Percentiles rank a stretch among this genome's conserved stretches.
Evolutionary conservation across 805 yeast genomes (phyloP).

Genomic region (Candida coquimbonensis): DNA sequence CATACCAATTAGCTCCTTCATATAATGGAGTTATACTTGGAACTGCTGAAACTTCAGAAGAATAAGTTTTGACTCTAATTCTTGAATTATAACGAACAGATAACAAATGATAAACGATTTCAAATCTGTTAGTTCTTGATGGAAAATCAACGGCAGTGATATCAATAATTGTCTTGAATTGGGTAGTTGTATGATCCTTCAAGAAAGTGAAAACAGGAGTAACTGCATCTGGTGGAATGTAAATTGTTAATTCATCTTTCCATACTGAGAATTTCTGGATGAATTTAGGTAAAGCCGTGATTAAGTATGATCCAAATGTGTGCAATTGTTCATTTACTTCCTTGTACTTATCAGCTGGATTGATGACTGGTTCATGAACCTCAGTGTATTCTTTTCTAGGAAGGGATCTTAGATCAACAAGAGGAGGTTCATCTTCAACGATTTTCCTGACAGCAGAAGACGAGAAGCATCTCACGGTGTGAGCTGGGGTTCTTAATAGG

Average conservation of each 20-base stretch:
- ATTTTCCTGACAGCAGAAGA: not conserved
- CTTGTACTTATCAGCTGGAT: constrained; percentile 71
- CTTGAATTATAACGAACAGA: constrained; percentile 81
- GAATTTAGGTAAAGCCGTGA: constrained; percentile 72
- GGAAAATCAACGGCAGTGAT: constrained; percentile 87
- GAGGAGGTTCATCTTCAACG: constrained; percentile 10
- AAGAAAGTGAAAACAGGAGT: constrained; percentile 65
- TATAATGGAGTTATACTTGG: constrained; percentile 69
- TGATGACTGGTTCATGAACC: constrained; percentile 34
- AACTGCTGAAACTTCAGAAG: constrained; percentile 74
- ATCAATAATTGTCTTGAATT: constrained; percentile 72
- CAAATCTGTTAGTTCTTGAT: constrained; percentile 75
- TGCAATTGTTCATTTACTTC: constrained; percentile 67
- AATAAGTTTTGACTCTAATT: constrained; percentile 83
- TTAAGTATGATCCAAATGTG: constrained; percentile 72
- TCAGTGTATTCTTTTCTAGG: constrained; percentile 22
- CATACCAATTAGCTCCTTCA: constrained; percentile 86
- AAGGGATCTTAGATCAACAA: constrained; percentile 14
- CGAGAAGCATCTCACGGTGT: not conserved
- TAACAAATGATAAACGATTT: constrained; percentile 76
- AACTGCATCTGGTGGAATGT: constrained; percentile 69
- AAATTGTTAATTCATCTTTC: constrained; percentile 80
- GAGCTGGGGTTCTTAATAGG: not conserved
- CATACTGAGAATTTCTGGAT: constrained; percentile 82
- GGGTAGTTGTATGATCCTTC: constrained; percentile 73